Percentiles rank a stretch among this genome's conserved stretches.
These are phyloP conservation scores for Pseudodiploospora longispora DNA, from an alignment of 2,329 filamentous ascomycete species.

Conservation along the genomic window DNA sequence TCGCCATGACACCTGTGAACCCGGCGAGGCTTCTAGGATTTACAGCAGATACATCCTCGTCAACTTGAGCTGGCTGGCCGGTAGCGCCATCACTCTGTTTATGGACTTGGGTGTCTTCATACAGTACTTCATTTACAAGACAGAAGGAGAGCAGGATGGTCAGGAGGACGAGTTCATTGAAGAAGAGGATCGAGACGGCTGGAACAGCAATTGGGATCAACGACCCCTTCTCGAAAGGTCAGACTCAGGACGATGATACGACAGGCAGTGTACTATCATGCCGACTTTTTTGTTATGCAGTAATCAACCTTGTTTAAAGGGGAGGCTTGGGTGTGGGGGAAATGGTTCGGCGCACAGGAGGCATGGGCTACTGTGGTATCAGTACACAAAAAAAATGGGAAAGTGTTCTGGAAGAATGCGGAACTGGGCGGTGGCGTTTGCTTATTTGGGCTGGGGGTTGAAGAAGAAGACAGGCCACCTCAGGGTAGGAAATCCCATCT, in stretches of 20 bases:
- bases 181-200: slow-evolving; percentile 13
- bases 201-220: slow-evolving; percentile 29
- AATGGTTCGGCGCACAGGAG: no score
- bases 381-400: no score
- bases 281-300: no score
- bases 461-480: no score
- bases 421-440: no score
- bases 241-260: slow-evolving; percentile 14
- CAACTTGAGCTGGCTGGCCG: slow-evolving; percentile 84
- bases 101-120: slow-evolving; percentile 81
- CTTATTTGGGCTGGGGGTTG: no score
- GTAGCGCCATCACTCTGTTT: slow-evolving; percentile 78
- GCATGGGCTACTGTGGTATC: no score
- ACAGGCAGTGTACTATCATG: no score
- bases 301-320: no score
- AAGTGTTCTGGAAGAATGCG: no score
- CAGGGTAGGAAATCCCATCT: no score
- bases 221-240: slow-evolving; percentile 28
- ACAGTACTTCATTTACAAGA: slow-evolving; percentile 82
- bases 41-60: slow-evolving; percentile 82
- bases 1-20: slow-evolving; percentile 42
- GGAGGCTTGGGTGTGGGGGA: no score
- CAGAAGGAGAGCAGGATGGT: slow-evolving; percentile 23
- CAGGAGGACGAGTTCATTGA: slow-evolving; percentile 16
- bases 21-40: slow-evolving; percentile 55